Evolutionary conservation across 371 early-diverging fungal genomes (phyloP), one percentile per base, ranked within the genome.

Genomic region (Saksenaea vasiformis): DNA sequence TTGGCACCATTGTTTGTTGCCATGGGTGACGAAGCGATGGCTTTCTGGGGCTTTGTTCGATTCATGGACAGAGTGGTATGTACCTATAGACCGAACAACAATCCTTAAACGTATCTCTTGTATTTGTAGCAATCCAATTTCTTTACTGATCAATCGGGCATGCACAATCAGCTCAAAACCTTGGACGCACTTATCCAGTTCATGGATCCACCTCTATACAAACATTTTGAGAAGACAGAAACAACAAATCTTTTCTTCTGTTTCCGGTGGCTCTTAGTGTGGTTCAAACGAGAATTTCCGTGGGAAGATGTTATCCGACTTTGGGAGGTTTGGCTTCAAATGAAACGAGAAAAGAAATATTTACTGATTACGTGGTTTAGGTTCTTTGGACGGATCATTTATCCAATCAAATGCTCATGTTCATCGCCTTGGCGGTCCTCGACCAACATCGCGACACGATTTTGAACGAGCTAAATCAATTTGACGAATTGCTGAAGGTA

Each of bases 241-340:
- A 86, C 93, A 0, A 74, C 85, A 51, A 93, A 96, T 70, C 78
- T 96, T 65, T 96, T 96, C 70, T 93, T 89, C 74, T 94, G 95
- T 70, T 98, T 95, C 81, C 90, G 97, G 3, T 98, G 97, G 97
- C 73, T 98, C n/a, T 70, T 98, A 47, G 90, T 98, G 15, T 90
- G 92, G 85, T 98, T 94, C 76, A 98, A 98, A 73, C 87, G 98
- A 36, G 98, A 98, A 75, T 95, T 96, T 66, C 82, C 86, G 58
- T 95, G 93, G 85, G 87, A 90, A 14, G 90, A 95, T 60, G 84
- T 91, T 22, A 84, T 89, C 74, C 67, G 83, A 38, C 65, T 97
- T 27, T 97, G 97, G 98, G 97, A 97, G 74, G 56, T 58, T 24
- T 13, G 38, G 31, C 17, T 9, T 4, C 24, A 44, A 31, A 13